phyloP scores from a whole-genome alignment of 108 stramenopile genomes.

The Cyclotella sp. region DNA sequence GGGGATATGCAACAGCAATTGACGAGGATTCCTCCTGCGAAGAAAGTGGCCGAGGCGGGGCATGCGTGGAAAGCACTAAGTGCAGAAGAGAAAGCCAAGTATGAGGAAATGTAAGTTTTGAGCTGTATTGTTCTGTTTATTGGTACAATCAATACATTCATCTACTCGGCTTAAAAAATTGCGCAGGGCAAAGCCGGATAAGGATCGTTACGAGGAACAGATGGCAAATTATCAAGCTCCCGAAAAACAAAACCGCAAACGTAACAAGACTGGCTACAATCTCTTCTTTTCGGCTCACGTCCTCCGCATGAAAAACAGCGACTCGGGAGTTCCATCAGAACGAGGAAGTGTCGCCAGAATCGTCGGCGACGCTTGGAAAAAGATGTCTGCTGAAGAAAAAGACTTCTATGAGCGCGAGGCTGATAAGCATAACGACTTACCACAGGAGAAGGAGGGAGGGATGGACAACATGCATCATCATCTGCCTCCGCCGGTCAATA shows the following conservation, averaged over 20 bases:
- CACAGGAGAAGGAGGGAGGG: not conserved
- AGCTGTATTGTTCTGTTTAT: not conserved
- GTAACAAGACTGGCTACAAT: constrained; percentile 85
- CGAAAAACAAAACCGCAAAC: constrained; percentile 74
- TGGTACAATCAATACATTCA: not conserved
- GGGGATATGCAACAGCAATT: constrained; percentile 62
- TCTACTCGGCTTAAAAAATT: not conserved
- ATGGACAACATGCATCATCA: not conserved
- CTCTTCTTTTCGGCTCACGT: constrained; percentile 87
- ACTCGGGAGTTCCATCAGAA: constrained; percentile 73
- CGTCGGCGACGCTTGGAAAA: constrained; percentile 85
- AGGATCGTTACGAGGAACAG: constrained; percentile 78
- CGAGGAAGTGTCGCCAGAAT: constrained; percentile 77
- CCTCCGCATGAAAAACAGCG: constrained; percentile 65
- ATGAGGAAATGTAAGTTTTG: constrained; percentile 65
- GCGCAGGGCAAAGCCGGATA: constrained; percentile 68
- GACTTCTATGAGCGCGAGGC: constrained; percentile 82
- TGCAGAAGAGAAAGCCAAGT: constrained; percentile 71
- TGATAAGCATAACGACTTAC: constrained; percentile 68
- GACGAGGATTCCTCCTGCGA: constrained; percentile 76
- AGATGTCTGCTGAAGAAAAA: constrained; percentile 71
- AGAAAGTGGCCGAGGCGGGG: constrained; percentile 72
- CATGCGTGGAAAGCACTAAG: constrained; percentile 74
- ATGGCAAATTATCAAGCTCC: constrained; percentile 84
- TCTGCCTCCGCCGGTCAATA: not conserved